Conservation (phyloP, 345 rosid genomes). For the Ailanthus altissimus region DNA sequence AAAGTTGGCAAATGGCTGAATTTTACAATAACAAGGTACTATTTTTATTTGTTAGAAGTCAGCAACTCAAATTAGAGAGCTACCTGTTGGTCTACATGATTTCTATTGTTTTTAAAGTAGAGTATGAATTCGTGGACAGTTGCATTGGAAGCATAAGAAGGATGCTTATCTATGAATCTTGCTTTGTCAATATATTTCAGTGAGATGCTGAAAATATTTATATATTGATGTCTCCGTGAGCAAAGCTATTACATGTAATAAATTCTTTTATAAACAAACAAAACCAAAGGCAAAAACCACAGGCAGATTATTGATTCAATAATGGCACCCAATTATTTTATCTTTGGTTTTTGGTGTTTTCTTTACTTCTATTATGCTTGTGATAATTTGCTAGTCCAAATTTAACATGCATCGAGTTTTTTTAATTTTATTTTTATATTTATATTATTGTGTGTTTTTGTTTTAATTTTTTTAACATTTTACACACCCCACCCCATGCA, state of each 20-base stretch:
- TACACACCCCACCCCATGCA: too few species aligned
- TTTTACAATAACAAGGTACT: constrained; percentile 96
- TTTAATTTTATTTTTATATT: too few species aligned
- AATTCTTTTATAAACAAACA: not conserved
- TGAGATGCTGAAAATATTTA: not conserved
- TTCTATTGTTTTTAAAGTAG: not conserved
- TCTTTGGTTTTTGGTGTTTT: not conserved
- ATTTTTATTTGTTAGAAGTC: not conserved
- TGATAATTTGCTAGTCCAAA: not conserved
- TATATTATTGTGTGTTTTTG: too few species aligned
- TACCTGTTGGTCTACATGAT: constrained; percentile 8
- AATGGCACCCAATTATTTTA: not conserved
- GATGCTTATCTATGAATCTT: not conserved
- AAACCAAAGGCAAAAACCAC: not conserved
- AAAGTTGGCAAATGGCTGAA: constrained; percentile 99
- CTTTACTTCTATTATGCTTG: not conserved
- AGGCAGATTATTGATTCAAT: not conserved
- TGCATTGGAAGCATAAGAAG: not conserved
- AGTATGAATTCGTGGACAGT: constrained; percentile 5
- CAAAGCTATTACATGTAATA: not conserved
- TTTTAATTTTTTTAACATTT: too few species aligned
- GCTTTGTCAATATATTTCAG: not conserved
- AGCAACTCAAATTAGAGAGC: not conserved
- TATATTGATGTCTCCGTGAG: constrained; percentile 8
- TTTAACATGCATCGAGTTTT: not conserved